Base-by-base conservation (phyloP, 306 rosid genomes). In the Begonia fuchsioides region DNA sequence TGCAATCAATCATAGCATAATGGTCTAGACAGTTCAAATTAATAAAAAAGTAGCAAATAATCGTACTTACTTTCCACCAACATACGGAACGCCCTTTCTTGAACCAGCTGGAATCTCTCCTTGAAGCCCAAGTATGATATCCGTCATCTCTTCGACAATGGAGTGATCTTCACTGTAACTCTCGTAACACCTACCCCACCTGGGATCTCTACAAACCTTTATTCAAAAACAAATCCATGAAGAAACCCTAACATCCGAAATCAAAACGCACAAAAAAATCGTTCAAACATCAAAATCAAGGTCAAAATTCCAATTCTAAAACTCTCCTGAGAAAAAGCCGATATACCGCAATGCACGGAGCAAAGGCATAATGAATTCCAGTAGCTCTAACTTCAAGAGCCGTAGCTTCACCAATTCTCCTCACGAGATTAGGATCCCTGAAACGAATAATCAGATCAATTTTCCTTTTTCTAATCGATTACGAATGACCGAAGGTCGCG, bases 141-240 rank as follows among this genome's bases (percentile, higher is more conserved):
- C 53, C 16, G 62, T 48, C 54, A 48, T 47, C 10, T 57, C 47
- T 12, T 57, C 39, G 5, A 57, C 62, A 12, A 57, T 48, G 35
- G 38, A n/a, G 1, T 47, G 38, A 17, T 47, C 53, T 57, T 56
- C 60, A 16, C 60, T 46, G 16, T 56, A 56, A 49, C 60, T 56
- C 17, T 56, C 60, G 1, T 56, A 56, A 46, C 60, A 56, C 44
- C 60, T 56, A 35, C 54, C 62, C 62, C 54, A 57, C 17, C 61
- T 47, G 2, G 61, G 47, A 57, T 57, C 61, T 57, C 53, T 46
- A 13, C 61, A 56, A 9, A 56, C 61, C 61, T 56, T 6, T 8
- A 26, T 26, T 26, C 35, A 26, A 26, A 26, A 26, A 26, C 35
- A 26, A 26, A 26, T 26, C 26, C 35, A 26, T 5, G 35, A 2